phyloP scores from a whole-genome alignment of 495 filamentous ascomycete genomes.

The Trichoderma virens region DNA sequence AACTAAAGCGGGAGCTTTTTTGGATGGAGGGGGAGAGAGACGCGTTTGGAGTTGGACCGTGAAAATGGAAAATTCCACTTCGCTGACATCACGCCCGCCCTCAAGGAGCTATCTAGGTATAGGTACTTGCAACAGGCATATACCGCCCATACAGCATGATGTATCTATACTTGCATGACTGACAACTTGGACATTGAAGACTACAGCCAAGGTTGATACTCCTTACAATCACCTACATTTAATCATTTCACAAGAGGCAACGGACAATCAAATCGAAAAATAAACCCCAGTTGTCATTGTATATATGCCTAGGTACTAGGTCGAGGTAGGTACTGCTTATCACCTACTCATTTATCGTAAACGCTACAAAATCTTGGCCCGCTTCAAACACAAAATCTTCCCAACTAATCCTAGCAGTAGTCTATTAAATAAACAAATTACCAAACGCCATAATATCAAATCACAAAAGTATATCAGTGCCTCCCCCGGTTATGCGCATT shows the following conservation, averaged over 20 bases:
- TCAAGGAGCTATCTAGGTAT: neutral
- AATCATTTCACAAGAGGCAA: neutral
- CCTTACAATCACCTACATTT: no score
- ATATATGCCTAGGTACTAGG: neutral
- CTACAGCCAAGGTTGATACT: no score
- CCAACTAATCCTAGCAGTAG: neutral
- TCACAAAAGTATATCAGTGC: conserved; percentile 9
- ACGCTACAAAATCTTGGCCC: neutral
- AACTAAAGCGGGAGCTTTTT: neutral
- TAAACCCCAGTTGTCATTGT: neutral
- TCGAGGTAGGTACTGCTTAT: no score
- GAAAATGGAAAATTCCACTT: neutral
- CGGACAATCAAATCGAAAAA: neutral
- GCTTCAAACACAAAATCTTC: neutral
- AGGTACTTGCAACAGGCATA: neutral
- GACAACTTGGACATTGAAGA: no score
- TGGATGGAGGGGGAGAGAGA: neutral
- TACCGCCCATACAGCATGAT: neutral
- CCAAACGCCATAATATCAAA: neutral
- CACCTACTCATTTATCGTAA: neutral
- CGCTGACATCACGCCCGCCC: neutral
- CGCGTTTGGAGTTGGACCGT: neutral
- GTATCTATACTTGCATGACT: no score
- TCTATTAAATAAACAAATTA: neutral
- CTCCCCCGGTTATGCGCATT: no score